These are phyloP conservation scores for Albifimbria verrucaria DNA, from an alignment of 2,329 filamentous ascomycete species.

Conservation along the genomic window DNA sequence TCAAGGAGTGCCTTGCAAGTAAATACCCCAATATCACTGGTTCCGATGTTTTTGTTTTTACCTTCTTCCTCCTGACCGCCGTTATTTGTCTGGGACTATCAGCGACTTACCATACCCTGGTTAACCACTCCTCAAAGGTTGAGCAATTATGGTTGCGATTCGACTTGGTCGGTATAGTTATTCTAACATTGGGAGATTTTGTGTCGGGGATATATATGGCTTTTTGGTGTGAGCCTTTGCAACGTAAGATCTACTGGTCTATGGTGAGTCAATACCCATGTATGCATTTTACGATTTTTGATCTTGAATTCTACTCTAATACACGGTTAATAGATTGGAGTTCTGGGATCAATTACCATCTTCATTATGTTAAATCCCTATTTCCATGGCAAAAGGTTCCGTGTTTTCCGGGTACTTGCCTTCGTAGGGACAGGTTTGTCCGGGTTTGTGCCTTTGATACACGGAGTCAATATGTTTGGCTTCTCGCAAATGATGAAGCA, in stretches of 20 bases:
- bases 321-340: too few species aligned
- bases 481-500: neutral
- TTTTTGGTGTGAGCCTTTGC: conserved; percentile 22
- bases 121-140: too few species aligned
- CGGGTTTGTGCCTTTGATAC: neutral
- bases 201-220: conserved; percentile 21
- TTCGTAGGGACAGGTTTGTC: neutral
- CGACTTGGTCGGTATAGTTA: conserved; percentile 17
- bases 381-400: neutral
- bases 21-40: neutral
- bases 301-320: too few species aligned
- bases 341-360: too few species aligned
- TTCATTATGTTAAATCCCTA: neutral
- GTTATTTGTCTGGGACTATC: neutral
- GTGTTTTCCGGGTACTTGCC: neutral
- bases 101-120: neutral
- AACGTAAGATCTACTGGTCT: conserved; percentile 22
- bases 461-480: neutral
- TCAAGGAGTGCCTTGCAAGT: neutral
- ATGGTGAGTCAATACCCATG: conserved; percentile 19
- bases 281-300: neutral
- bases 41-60: neutral
- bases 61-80: neutral
- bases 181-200: conserved; percentile 19
- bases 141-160: conserved; percentile 18